Evolutionary conservation across 2,329 filamentous ascomycete species (phyloP), one percentile per base, ranked within the genome.

Genomic region (Fusarium irregulare): DNA sequence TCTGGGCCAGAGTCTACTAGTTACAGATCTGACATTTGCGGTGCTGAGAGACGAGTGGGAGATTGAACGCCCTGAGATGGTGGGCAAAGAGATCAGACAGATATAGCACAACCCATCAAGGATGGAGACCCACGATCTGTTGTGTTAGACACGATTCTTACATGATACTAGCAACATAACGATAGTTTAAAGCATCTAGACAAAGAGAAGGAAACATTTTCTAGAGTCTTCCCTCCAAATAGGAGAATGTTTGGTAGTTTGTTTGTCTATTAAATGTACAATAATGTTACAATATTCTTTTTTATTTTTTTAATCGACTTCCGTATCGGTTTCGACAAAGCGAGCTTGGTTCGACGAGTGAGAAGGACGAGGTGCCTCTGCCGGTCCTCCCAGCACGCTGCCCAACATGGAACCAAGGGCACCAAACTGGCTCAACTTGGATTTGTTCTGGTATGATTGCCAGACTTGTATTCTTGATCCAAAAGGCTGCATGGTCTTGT

Each of bases 11-110:
- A 94, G 94, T 40, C 85, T 99, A 67, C 83, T 99, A 30, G 88
- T 98, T 9, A 93, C 93, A 13, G 96, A 99, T 78, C 86, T 93
- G 56, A 85, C 97, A 4, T 98, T 97, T 81, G 94, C 96, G 0
- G 89, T 94, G 8, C 83, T 99, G 66, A 85, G 96, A 63, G 96
- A 99, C 75, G 96, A 99, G 80, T 94, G 94, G 91, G 96, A 99
- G 79, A 88, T 93, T 7, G 93, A 98, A 77, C 84, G 95, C 70
- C 96, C 96, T 1, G 95, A 97, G 74, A 91, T 96, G 87, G 90
- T 88, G 64, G 96, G 94, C 51, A 95, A 95, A 80, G 93, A 97
- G 70, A 91, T 94, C 50, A 89, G 90, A 77, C 93, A 96, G 80
- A 93, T 97, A 77, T 96, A 87, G 70, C 58, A 23, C 10, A 27